Base-by-base conservation (phyloP, 805 yeast species). In the Lipomyces spencermartinsiae region DNA sequence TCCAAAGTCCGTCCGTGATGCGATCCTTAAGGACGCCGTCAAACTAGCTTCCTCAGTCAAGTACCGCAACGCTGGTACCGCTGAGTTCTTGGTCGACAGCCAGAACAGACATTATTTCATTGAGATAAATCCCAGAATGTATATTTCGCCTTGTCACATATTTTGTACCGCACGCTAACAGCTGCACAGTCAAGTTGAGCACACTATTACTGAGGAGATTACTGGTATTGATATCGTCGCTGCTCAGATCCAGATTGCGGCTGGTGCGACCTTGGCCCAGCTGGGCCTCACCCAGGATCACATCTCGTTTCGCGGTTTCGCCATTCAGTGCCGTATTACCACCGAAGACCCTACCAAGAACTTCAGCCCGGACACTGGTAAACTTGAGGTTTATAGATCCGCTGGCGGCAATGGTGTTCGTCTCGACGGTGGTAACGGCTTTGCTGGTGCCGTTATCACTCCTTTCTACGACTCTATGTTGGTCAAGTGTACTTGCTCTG, bases 401-500 rank as follows among this genome's bases (percentile, higher is more conserved):
- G 92, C 98, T 29, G 99, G 99, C 82, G 99, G 99, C 84, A 95
- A 95, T 78, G 99, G 99, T 80, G 98, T 95, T 59, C 89, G 99
- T 83, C 85, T 95, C 74, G 99, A 94, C 77, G 99, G 99, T 83
- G 98, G 98, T 82, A 94, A 94, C 79, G 98, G 97, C 2, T 94
- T 92, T 80, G 96, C 97, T 12, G 99, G 99, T 72, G 91, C 97
- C 31, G 88, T 95, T 73, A 95, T 94, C 74, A 89, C 97, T 46
- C 99, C 99, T 55, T 97, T 92, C 81, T 94, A 94, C 82, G 99
- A 94, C 82, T 93, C 98, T 51, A 91, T 94, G 97, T 86, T 94
- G 85, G 99, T 94, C 73, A 94, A 94, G 82, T 94, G 99, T 80
- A 87, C 97, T 46, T 92, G 98, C 78, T 88, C 97, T n/a, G 99